Base-by-base conservation (phyloP, 192 early-diverging fungal species). In the Nowakowskiella sp. region DNA sequence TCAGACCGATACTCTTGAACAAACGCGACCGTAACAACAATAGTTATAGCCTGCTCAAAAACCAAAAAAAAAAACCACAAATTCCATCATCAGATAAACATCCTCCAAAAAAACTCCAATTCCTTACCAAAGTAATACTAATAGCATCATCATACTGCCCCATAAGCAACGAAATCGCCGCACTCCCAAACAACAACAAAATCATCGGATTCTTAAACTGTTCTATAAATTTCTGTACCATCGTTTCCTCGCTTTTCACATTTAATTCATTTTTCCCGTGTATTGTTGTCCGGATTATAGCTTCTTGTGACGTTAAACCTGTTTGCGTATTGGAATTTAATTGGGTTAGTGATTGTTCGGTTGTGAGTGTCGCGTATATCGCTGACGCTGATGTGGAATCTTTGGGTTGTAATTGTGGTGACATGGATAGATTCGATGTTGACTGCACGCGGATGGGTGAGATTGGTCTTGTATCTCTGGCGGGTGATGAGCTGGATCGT, bases 141-240 rank as follows among this genome's bases (percentile, higher is more conserved):
- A 89, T 69, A 9, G 94, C 94, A 67, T 92, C 88, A 51, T 87
- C 83, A 19, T 74, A 54, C 54, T 92, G 82, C 4, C 86, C 85
- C 73, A 92, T 73, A 4, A 84, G 36, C 8, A 87, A 34, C 0
- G 86, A 89, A 19, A 92, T 71, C 19, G 62, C 55, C 0, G 90
- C 87, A 0, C 85, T 87, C 4, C 68, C 85, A 25, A 89, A 64
- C 33, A 92, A 69, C 26, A 92, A 65, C 61, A 88, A 50, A 49
- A 90, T 90, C 31, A 92, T 73, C 1, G 88, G 88, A 65, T 91
- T 87, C 49, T 90, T 83, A 60, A 92, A 88, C 56, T 85, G 85
- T 27, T 92, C 89, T n/a, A 84, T 32, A 53, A 90, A 88, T 64
- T 90, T 92, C 19, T 75, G 45, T 22, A 74, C 53, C 22, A 86